phyloP scores from a whole-genome alignment of 139 green algal species.

The Closterium sp. region DNA sequence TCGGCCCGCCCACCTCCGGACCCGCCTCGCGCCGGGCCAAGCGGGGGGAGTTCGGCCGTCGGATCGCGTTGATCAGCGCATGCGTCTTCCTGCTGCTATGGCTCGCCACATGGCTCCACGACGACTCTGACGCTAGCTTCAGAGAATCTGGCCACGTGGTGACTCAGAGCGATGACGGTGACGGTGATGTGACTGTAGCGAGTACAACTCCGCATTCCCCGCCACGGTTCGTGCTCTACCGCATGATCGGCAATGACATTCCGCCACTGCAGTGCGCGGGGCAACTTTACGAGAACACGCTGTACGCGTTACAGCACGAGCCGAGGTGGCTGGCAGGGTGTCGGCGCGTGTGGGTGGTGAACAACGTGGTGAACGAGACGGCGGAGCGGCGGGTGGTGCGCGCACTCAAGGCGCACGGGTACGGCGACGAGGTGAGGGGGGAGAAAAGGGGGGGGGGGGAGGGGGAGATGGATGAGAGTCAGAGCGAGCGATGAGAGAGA shows the following conservation, averaged over 20 bases:
- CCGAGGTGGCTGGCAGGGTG: neutral
- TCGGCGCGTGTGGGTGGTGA: conserved; percentile 21
- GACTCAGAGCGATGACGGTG: neutral
- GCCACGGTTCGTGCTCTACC: conserved; percentile 13
- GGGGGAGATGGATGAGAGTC: neutral
- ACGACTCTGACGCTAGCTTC: neutral
- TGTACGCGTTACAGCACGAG: conserved; percentile 26
- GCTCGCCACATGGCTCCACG: neutral
- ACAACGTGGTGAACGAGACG: conserved; percentile 31
- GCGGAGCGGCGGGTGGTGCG: conserved; percentile 6
- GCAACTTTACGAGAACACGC: conserved; percentile 32
- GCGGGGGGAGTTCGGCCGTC: neutral
- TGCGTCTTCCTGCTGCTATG: neutral
- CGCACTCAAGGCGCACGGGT: neutral
- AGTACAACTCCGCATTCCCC: neutral
- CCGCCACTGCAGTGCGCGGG: conserved; percentile 21
- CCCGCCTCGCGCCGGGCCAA: neutral
- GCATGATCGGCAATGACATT: conserved; percentile 34
- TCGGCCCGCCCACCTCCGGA: neutral
- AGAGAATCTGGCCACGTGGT: neutral
- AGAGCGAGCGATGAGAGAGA: neutral
- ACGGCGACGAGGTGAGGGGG: neutral
- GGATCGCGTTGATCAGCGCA: neutral
- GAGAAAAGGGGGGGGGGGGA: too few relatives aligned
- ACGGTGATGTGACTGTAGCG: neutral